A percentile compares a stretch with the other conserved stretches of the same genome.
phyloP scores from a whole-genome alignment of 2,329 filamentous ascomycete species.

The Sporothrix pseudoabietina region DNA sequence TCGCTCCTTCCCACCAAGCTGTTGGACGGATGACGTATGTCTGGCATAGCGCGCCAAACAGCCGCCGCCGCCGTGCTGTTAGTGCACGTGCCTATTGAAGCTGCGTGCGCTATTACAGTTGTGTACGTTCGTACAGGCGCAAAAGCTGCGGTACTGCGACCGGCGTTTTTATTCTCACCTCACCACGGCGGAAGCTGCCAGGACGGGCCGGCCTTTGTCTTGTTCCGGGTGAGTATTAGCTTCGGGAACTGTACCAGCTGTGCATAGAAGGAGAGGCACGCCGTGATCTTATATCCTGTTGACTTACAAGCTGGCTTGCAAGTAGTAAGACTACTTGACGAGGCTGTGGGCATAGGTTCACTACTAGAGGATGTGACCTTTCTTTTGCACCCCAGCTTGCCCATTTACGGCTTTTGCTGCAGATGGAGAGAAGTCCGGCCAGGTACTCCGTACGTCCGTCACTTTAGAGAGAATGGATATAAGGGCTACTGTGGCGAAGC shows the following conservation, averaged over 20 bases:
- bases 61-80: not conserved
- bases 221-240: not conserved
- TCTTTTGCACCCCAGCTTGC: not conserved
- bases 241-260: not conserved
- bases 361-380: not conserved
- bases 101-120: not conserved
- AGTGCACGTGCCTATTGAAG: conserved; percentile 7
- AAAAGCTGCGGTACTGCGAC: not conserved
- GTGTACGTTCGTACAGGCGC: not conserved
- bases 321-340: not conserved
- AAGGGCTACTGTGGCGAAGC: not conserved
- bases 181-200: not conserved
- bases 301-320: not conserved
- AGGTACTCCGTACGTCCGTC: not conserved
- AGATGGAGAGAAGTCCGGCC: not conserved
- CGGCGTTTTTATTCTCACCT: not conserved
- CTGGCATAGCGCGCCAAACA: not conserved
- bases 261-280: not conserved
- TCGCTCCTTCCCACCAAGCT: conserved; percentile 12
- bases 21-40: conserved; percentile 18
- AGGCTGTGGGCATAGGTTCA: not conserved
- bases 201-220: conserved; percentile 16
- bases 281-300: not conserved
- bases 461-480: not conserved
- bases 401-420: too few relatives aligned